Base-by-base conservation (phyloP, 371 early-diverging fungal species). In the Rhizopus delemar region DNA sequence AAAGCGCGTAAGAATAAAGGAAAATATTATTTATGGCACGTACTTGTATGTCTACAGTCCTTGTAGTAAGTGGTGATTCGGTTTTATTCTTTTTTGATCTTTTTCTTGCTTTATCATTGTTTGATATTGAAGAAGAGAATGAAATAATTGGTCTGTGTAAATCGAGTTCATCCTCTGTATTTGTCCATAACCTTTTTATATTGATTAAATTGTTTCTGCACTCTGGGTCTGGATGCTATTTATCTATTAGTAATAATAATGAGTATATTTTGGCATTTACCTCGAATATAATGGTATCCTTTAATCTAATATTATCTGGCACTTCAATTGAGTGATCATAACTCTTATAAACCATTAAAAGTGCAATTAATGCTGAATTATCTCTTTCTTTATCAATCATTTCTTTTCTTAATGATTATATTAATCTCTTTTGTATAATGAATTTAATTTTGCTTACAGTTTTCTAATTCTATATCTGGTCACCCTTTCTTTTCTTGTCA, bases 401-500 rank as follows among this genome's bases (percentile, higher is more conserved):
- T 12, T 79, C 70, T 34, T 75, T 38, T 6, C 83, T 83, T 70
- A 46, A 16, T 9, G 50, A 9, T 41, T 7, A 11, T 22, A 36
- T 8, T 35, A 5, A 8, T n/a, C 8, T n/a, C 13, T 2, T 16
- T 41, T 33, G 16, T n/a, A 12, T 15, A 11, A 8, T 8, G 7
- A 8, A 16, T 34, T 36, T 36, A 36, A 6, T 36, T 6, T 36
- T 8, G 11, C 76, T 56, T 76, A 81, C 85, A 85, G 62, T 41
- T 65, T 57, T n/a, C 69, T 59, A n/a, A 78, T 63, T 60, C 85
- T 68, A 55, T 77, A 78, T 3, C 69, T 66, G 51, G 69, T 79
- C 0, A 85, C 81, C 56, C 83, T 77, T 3, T 70, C 72, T 8
- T 72, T 61, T 46, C 65, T 62, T 4, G 85, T 85, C 68, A 85